Evolutionary conservation across 1,284 basidiomycete species (phyloP), one percentile per base, ranked within the genome.

Genomic region (Vanrija sp.): DNA sequence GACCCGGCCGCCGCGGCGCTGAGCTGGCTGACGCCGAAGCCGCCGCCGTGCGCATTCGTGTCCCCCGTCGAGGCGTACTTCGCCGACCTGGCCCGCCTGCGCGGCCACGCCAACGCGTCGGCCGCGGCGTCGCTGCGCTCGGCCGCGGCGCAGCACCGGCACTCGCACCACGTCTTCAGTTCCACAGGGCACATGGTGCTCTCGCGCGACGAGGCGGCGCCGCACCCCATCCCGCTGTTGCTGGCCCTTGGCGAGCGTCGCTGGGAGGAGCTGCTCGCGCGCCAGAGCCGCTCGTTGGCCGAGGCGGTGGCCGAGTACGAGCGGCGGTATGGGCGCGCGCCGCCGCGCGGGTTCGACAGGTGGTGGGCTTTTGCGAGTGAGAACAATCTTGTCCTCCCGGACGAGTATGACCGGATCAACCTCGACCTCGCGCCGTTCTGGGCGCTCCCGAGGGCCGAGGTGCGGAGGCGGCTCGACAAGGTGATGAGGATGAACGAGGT

Each of bases 401-500:
- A 97, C 75, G 92, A 96, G 69, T 97, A 90, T 65, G 89, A 96
- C 66, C 79, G 83, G 20, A 81, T 96, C 41, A 77, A 84, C 56
- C 78, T 83, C 47, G 92, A 96, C 69, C 75, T 97, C 49, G 82
- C 80, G 19, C 90, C 90, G 2, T 96, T 93, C 70, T 87, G 86
- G 81, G 75, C 79, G 1, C 65, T 96, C 27, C 79, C 83, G 4
- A 85, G 86, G 0, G 77, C 77, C 45, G 89, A 93, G 68, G 69
- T 96, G 58, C 79, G 84, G 57, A 76, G 81, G 56, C 76, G 90
- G 39, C 83, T 87, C 9, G 64, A 76, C 14, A 80, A 87, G 77
- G 72, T 72, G 14, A 64, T 72, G 53, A 54, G 63, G 18, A 64
- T 72, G 64, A 51, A 56, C 19, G 71, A 72, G 58, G 72, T 71